Evolutionary conservation across 768 basidiomycete genomes (phyloP), one percentile per base, ranked within the genome.

Genomic region (Psilocybe azurescens): DNA sequence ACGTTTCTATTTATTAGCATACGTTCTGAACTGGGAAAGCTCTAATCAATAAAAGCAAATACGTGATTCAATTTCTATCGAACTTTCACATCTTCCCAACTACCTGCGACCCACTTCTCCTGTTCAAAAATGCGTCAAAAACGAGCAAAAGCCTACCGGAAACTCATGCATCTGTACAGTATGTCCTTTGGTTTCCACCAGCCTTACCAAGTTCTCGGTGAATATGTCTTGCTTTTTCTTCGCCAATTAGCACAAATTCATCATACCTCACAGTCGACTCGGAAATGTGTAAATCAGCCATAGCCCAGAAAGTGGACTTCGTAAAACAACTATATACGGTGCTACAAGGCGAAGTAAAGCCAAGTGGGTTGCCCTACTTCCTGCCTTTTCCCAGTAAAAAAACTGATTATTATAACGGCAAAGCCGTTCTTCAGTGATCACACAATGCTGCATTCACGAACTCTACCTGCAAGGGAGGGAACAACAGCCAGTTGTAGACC

Each of bases 391-490:
- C 51, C 57, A 41, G 29, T 48, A 28, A 53, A 69, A 53, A 61
- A 59, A 65, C 65, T 75, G 63, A 70, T 54, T 64, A 52, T 49
- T 57, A 72, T 77, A 70, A 79, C 82, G 72, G 76, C 78, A 77
- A 79, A 81, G 78, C 77, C 75, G 74, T 74, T 75, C 60, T 72
- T 67, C 67, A 98, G 97, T 99, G 97, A 98, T 99, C 74, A 98
- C 97, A 0, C 97, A 99, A 73, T 99, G 97, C 74, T 97, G 90
- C 72, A 95, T 99, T 46, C 89, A 95, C 66, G 93, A 94, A 71
- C 83, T 99, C 2, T 99, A 99, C 77, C 83, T 94, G 2, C 85
- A 90, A 59, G 95, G 94, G 11, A 86, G 83, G 61, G 70, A 81
- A 1, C 84, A 85, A 32, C 95, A 98, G 71, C 77, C 84, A 0